A percentile compares a stretch with the other conserved stretches of the same genome.
These are phyloP conservation scores for Cytospora piceicola DNA, from an alignment of 2,329 filamentous ascomycete species.

Conservation along the genomic window DNA sequence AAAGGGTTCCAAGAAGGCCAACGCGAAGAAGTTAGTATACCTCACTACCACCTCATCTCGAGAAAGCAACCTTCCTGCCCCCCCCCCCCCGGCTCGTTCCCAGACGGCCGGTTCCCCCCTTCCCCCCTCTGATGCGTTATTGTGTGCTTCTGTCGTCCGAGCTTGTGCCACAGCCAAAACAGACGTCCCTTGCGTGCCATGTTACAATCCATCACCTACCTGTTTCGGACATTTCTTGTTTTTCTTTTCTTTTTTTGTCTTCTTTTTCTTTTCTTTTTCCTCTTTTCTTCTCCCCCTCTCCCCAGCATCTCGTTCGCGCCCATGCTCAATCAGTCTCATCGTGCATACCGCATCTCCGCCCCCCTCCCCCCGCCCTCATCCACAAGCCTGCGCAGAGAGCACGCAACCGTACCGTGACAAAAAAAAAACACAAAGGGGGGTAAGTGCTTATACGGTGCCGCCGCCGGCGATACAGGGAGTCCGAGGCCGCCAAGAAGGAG, in stretches of 20 bases:
- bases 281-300: not conserved
- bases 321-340: not conserved
- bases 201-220: not conserved
- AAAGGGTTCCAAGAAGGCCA: conserved; percentile 78
- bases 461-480: conserved; percentile 64
- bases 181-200: no score
- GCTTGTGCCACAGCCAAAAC: no score
- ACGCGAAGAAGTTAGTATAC: conserved; percentile 78
- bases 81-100: not conserved
- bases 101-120: not conserved
- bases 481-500: conserved; percentile 80
- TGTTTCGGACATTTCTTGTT: not conserved
- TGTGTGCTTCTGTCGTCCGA: not conserved
- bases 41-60: no score
- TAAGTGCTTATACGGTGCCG: conserved; percentile 5
- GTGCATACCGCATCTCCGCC: not conserved
- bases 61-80: no score
- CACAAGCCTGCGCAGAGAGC: no score
- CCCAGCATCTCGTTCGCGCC: not conserved
- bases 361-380: no score
- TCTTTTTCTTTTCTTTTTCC: not conserved
- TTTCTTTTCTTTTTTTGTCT: no score
- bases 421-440: no score
- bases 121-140: not conserved
- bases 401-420: not conserved